phyloP scores from a whole-genome alignment of 2,329 filamentous ascomycete genomes.

The Penicillium sclerotiorum region DNA sequence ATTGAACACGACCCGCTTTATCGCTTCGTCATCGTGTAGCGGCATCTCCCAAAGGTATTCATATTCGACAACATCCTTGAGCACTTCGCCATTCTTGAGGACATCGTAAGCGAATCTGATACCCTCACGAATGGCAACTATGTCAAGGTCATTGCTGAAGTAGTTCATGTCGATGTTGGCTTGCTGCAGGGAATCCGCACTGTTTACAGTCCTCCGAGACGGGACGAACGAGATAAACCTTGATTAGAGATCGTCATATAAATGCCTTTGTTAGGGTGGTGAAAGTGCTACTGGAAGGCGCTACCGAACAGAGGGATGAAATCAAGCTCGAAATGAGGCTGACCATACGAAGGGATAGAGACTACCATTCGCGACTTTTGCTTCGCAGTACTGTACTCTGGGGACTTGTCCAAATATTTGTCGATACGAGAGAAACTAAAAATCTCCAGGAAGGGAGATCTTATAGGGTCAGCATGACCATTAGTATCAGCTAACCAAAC shows the following conservation, averaged over 20 bases:
- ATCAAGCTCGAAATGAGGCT: conserved; percentile 64
- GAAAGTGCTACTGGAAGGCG: conserved; percentile 53
- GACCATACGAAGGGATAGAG: conserved; percentile 57
- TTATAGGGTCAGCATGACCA: conserved; percentile 42
- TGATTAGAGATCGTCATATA: conserved; percentile 60
- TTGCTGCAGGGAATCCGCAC: conserved; percentile 37
- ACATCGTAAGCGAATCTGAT: conserved; percentile 57
- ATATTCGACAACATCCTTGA: conserved; percentile 43
- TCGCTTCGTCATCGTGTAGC: conserved; percentile 55
- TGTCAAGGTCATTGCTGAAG: conserved; percentile 53
- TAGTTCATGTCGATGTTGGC: conserved; percentile 47
- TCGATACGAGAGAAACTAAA: conserved; percentile 21
- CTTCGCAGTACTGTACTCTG: conserved; percentile 50
- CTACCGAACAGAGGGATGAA: conserved; percentile 62
- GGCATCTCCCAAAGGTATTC: conserved; percentile 64
- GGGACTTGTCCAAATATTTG: conserved; percentile 45
- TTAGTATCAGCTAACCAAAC: conserved; percentile 40
- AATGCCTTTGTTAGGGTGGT: conserved; percentile 45
- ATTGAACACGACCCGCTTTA: conserved; percentile 59
- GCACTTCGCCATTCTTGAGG: conserved; percentile 56
- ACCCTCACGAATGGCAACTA: conserved; percentile 61
- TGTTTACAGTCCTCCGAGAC: conserved; percentile 47
- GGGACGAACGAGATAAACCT: conserved; percentile 53
- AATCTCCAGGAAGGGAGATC: conserved; percentile 15
- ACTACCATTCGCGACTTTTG: conserved; percentile 42